Conservation (phyloP, 2,329 filamentous ascomycete genomes). For the Neofusicoccum ribis region DNA sequence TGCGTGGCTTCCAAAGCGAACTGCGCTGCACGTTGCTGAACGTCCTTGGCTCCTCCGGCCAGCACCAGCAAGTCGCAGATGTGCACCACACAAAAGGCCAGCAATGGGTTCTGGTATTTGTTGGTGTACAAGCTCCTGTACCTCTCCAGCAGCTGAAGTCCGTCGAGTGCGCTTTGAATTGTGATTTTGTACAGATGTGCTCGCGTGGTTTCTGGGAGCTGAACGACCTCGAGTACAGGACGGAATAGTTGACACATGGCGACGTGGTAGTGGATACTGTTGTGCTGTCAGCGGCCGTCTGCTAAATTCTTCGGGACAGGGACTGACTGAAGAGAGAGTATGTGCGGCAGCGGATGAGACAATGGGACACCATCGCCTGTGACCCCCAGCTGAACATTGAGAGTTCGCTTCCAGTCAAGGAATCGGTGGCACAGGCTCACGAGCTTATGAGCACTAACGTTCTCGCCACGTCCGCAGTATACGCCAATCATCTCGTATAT, state of each 20-base stretch:
- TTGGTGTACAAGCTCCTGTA: constrained; percentile 24
- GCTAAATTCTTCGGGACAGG: background rate
- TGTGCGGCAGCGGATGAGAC: constrained; percentile 26
- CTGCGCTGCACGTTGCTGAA: constrained; percentile 3
- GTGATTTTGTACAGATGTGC: constrained; percentile 24
- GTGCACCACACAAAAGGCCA: constrained; percentile 29
- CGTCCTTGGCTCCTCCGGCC: constrained; percentile 17
- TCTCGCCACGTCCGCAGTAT: constrained; percentile 27
- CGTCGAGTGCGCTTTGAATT: constrained; percentile 24
- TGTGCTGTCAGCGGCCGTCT: background rate
- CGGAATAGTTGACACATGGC: constrained; percentile 29
- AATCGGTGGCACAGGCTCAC: constrained; percentile 25
- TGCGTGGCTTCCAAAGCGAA: constrained; percentile 27
- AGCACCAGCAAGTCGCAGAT: constrained; percentile 27
- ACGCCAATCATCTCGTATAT: constrained; percentile 26
- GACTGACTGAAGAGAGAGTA: constrained; percentile 30
- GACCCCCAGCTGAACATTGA: constrained; percentile 24
- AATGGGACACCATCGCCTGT: constrained; percentile 16
- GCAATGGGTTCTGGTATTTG: constrained; percentile 27
- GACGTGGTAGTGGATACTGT: constrained; percentile 29
- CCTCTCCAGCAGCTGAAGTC: constrained; percentile 25
- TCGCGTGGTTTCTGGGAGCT: constrained; percentile 21
- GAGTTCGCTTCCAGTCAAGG: constrained; percentile 25
- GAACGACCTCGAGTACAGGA: constrained; percentile 25
- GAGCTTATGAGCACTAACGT: constrained; percentile 24